phyloP scores from a whole-genome alignment of 1,139 yeast genomes.

The Chernovozyma aurita region DNA sequence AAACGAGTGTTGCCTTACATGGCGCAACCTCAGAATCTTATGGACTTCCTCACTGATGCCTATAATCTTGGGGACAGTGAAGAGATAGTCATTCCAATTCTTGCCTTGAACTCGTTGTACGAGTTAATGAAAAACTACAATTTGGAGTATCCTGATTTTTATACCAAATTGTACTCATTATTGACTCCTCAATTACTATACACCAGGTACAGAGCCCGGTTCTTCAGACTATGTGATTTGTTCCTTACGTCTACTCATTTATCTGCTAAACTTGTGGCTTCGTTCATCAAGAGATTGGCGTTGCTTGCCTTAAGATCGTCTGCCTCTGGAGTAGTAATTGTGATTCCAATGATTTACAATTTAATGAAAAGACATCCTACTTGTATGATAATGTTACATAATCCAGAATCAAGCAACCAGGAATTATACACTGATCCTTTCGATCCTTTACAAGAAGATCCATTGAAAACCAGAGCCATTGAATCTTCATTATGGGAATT shows the following conservation, averaged over 20 bases:
- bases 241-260: constrained; percentile 86
- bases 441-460: constrained; percentile 60
- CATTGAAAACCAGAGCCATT: constrained; percentile 73
- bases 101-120: constrained; percentile 85
- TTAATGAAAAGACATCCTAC: constrained; percentile 86
- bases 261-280: constrained; percentile 78
- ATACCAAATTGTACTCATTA: constrained; percentile 72
- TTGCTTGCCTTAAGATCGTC: constrained; percentile 75
- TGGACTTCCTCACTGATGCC: constrained; percentile 92
- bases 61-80: constrained; percentile 61
- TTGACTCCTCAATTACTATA: constrained; percentile 72
- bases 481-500: constrained; percentile 91
- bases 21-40: constrained; percentile 72
- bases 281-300: constrained; percentile 80
- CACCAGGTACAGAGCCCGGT: constrained; percentile 79
- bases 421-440: constrained; percentile 61
- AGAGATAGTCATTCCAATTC: constrained; percentile 52
- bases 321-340: constrained; percentile 83
- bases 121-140: constrained; percentile 78
- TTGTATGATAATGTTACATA: constrained; percentile 86
- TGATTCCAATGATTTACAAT: constrained; percentile 89
- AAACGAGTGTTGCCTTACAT: constrained; percentile 80
- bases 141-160: constrained; percentile 91
- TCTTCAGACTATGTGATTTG: constrained; percentile 79
- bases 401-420: constrained; percentile 18